These are phyloP conservation scores for Agrocybe chaxingu DNA, from an alignment of 768 basidiomycete species.

Conservation along the genomic window DNA sequence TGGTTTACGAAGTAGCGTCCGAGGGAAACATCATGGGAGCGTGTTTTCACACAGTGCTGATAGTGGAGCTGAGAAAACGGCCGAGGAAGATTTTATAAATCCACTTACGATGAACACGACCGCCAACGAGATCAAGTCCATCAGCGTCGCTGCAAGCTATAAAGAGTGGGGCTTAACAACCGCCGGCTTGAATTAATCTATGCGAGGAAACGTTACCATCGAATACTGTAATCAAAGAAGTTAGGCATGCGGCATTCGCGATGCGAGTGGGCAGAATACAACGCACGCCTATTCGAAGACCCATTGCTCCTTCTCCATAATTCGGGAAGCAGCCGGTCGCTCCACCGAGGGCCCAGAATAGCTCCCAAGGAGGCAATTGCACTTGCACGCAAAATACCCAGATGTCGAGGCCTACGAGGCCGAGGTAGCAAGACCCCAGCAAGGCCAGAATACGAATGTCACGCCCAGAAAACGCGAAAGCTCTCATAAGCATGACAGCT, in stretches of 20 bases:
- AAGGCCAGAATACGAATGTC: constrained; percentile 24
- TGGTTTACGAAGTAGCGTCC: constrained; percentile 34
- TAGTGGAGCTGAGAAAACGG: background rate
- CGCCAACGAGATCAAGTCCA: constrained; percentile 34
- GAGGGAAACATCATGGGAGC: constrained; percentile 25
- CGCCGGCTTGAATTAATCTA: background rate
- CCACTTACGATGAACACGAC: constrained; percentile 31
- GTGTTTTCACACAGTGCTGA: constrained; percentile 27
- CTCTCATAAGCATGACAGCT: constrained; percentile 44
- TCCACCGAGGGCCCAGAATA: constrained; percentile 18
- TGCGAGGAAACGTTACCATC: constrained; percentile 13
- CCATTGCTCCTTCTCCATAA: constrained; percentile 28
- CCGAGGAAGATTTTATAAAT: background rate
- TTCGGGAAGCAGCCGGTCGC: constrained; percentile 38
- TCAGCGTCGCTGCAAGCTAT: constrained; percentile 31
- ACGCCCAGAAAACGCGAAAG: constrained; percentile 40
- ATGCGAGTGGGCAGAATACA: constrained; percentile 2
- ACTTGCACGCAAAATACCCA: constrained; percentile 34
- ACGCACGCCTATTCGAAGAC: constrained; percentile 31
- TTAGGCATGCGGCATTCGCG: constrained; percentile 4
- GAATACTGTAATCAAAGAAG: constrained; percentile 13
- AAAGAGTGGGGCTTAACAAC: background rate
- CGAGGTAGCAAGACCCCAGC: constrained; percentile 26
- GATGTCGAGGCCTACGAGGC: constrained; percentile 29
- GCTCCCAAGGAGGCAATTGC: constrained; percentile 16